Evolutionary conservation across 2,329 filamentous ascomycete species (phyloP), one percentile per base, ranked within the genome.

Genomic region (Setomelanomma holmii): DNA sequence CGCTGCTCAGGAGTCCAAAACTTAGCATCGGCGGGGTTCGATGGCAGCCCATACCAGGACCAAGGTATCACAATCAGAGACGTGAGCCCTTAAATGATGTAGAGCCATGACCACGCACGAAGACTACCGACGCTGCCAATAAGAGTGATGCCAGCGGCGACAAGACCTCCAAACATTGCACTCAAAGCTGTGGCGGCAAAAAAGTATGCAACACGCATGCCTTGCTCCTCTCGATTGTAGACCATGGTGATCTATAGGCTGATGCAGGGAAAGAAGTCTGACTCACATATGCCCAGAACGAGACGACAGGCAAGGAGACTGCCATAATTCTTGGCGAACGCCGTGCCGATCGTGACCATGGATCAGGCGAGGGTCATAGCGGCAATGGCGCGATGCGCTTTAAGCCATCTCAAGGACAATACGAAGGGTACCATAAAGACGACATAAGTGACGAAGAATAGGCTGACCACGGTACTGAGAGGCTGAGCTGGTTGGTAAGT

Each of bases 11-110:
- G n/a, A n/a, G n/a, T n/a, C n/a, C n/a, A n/a, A n/a, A n/a, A n/a
- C n/a, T n/a, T n/a, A n/a, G n/a, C n/a, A n/a, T n/a, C n/a, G n/a
- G n/a, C n/a, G n/a, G n/a, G n/a, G n/a, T n/a, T n/a, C n/a, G n/a
- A n/a, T n/a, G n/a, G n/a, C n/a, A n/a, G n/a, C n/a, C n/a, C n/a
- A n/a, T n/a, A n/a, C n/a, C n/a, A n/a, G n/a, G n/a, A n/a, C n/a
- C n/a, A n/a, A n/a, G n/a, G n/a, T n/a, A n/a, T n/a, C n/a, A 82
- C 58, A 34, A 80, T 52, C 30, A 79, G 71, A 12, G 82, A 84
- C 53, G 83, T 62, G 42, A 84, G 60, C 1, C 83, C 83, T 65
- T 85, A 82, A 54, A 86, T 83, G 67, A 85, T 80, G 73, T 85
- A 85, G 55, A 86, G 84, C 56, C 63, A 66, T 16, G 60, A 38